Evolutionary conservation across 352 stramenopile species (phyloP), one percentile per base, ranked within the genome.

Genomic region (Globisporangium orthogonon): DNA sequence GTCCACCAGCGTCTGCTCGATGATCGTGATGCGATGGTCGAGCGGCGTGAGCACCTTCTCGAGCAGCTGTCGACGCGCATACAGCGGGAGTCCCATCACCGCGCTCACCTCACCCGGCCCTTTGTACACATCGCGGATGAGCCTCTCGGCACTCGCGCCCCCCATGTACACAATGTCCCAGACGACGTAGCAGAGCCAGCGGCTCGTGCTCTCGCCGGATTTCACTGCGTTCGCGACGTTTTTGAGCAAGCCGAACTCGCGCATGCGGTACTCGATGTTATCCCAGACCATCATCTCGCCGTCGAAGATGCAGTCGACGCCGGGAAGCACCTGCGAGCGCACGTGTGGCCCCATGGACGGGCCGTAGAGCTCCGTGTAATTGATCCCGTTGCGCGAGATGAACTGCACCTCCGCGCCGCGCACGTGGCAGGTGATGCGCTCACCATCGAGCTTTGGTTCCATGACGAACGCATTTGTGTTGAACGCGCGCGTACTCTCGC

Each of bases 261-360:
- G 74, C 45, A 90, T 59, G 0, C 66, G 69, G 65, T 88, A 91
- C 58, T 90, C 81, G 14, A 78, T 28, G 58, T 90, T 93, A 61
- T 93, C 86, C 83, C 86, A 93, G 5, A 94, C 82, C 76, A 95
- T 90, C 83, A 95, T 93, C 48, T 95, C 86, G 45, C 86, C 86
- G 45, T 95, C 86, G 10, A 95, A 66, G 35, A 95, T 92, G 44
- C 73, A 85, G 61, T 92, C 73, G 14, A 90, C 64, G 13, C 72
- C 76, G 35, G 59, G 46, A 14, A 76, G 60, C 18, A 95, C 37
- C 54, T 95, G 83, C 0, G 70, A 74, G 39, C 83, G 52, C 33
- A 95, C 61, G 52, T 91, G 72, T 11, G 83, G 74, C 50, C 69
- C 65, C 30, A 93, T 81, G 0, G 61, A 74, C 2, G 80, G 73